Evolutionary conservation across 495 filamentous ascomycete species (phyloP), one percentile per base, ranked within the genome.

Genomic region (Friedmanniomyces simplex): DNA sequence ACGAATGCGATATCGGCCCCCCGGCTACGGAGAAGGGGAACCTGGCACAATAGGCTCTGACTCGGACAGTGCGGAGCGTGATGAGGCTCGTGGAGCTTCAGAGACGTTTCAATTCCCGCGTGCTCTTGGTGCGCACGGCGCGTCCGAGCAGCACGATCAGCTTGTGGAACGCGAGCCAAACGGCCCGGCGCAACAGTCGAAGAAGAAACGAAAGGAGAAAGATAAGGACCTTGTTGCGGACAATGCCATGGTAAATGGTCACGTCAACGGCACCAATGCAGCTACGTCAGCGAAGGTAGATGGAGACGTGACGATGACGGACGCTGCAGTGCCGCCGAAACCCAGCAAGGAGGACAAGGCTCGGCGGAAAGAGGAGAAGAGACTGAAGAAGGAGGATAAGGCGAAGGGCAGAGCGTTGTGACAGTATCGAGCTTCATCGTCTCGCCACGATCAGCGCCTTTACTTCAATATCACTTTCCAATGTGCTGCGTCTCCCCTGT

Each of bases 1-100:
- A 54, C 77, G 74, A 52, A 85, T 85, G 81, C 77, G 79, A 22
- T 83, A 76, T 62, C 68, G 70, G 21, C 82, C 80, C 66, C 50
- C 50, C 18, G 59, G 59, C 3, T 54, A 51, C 22, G 54, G 59
- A 1, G 4, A 13, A 2, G 54, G 59, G 2, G 22, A 45, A n/a
- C 39, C 47, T 20, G 50, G 59, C 36, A 37, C 13, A 22, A n/a
- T 61, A 10, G 59, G 48, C 30, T 61, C 59, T 1, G 55, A 46
- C 16, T 47, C 50, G 3, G 59, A 62, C 4, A 51, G 34, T n/a
- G 50, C 24, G 0, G 54, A 37, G 11, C 34, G 36, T 1, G 50
- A 58, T 0, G 55, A 49, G n/a, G 30, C 4, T 6, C 22, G 1
- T 24, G 21, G 18, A 24, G 34, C 32, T 45, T 2, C 1, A 5